Percentiles rank a stretch among this genome's conserved stretches.
These are phyloP conservation scores for Talaromyces adpressus DNA, from an alignment of 495 filamentous ascomycete genomes.

Conservation along the genomic window DNA sequence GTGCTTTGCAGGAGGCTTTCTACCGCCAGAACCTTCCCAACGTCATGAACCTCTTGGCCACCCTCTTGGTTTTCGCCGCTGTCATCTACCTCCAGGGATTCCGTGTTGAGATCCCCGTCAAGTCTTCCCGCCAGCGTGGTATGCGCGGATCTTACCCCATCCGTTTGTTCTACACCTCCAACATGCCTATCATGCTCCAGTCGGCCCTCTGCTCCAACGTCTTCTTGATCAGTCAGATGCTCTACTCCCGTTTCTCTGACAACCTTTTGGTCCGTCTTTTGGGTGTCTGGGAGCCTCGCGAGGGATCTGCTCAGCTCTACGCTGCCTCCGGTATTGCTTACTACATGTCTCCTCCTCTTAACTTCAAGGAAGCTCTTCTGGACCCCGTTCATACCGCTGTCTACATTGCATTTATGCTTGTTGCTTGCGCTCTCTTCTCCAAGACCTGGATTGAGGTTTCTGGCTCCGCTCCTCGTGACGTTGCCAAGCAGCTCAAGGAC, in stretches of 20 bases:
- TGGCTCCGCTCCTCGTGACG: slow-evolving; percentile 92
- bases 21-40: slow-evolving; percentile 99
- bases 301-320: slow-evolving; percentile 91
- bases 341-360: slow-evolving; percentile 98
- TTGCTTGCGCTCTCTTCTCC: slow-evolving; percentile 96
- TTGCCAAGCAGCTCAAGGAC: slow-evolving; percentile 99
- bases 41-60: slow-evolving; percentile 97
- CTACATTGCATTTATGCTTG: slow-evolving; percentile 95
- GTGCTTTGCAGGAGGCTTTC: slow-evolving; percentile 95
- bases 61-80: slow-evolving; percentile 85
- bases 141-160: slow-evolving; percentile 76
- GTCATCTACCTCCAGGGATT: slow-evolving; percentile 99
- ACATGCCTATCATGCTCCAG: slow-evolving; percentile 99
- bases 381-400: slow-evolving; percentile 96
- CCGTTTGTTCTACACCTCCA: slow-evolving; percentile 61
- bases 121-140: slow-evolving; percentile 97
- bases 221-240: slow-evolving; percentile 97
- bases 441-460: slow-evolving; percentile 99
- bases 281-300: slow-evolving; percentile 96
- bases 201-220: slow-evolving; percentile 97
- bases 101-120: slow-evolving; percentile 99
- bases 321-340: slow-evolving; percentile 90
- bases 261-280: slow-evolving; percentile 95
- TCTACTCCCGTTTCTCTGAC: slow-evolving; percentile 96
- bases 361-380: slow-evolving; percentile 91